Evolutionary conservation across 371 early-diverging fungal genomes (phyloP), one percentile per base, ranked within the genome.

Genomic region (Mortierella sp.): DNA sequence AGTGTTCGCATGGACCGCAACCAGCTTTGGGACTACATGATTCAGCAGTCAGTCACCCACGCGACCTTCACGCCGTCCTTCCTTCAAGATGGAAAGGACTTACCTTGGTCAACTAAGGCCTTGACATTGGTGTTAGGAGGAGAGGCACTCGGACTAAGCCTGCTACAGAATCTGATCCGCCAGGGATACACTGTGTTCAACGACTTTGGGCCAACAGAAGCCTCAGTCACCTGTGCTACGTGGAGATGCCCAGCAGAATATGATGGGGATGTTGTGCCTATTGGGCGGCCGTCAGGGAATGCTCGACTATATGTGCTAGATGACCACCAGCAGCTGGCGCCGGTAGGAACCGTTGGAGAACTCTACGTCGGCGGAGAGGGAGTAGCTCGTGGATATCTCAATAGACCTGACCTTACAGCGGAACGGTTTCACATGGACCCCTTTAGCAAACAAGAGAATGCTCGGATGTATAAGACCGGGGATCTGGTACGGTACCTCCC

Each of bases 401-500:
- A 68, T 43, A 39, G 53, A 9, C 71, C 71, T 2, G 71, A 71
- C 3, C 53, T 59, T 26, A 68, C 60, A 2, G 48, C 28, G 32
- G 60, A 60, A 42, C 39, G 42, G 31, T 60, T 60, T 50, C 49
- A 26, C 19, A 14, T 15, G 5, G 3, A 12, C 5, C 60, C 60
- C 6, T 26, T 50, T 27, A 41, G 37, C 11, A 14, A 15, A 5
- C 7, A 9, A 6, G 42, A 17, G 19, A 55, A 39, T 7, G 60
- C 41, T 5, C 55, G 78, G 12, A 49, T 78, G 42, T 82, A 80
- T 66, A 41, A 27, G 14, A 82, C 83, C 12, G 83, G 83, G 8
- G 83, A 83, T 53, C 43, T 78, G 19, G 81, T 30, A 7, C 47
- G 76, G 6, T 66, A 28, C 19, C 60, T 60, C 6, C 65, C 65